Conservation (phyloP, 352 stramenopile species). For the Pythium rhizo-oryzae region DNA sequence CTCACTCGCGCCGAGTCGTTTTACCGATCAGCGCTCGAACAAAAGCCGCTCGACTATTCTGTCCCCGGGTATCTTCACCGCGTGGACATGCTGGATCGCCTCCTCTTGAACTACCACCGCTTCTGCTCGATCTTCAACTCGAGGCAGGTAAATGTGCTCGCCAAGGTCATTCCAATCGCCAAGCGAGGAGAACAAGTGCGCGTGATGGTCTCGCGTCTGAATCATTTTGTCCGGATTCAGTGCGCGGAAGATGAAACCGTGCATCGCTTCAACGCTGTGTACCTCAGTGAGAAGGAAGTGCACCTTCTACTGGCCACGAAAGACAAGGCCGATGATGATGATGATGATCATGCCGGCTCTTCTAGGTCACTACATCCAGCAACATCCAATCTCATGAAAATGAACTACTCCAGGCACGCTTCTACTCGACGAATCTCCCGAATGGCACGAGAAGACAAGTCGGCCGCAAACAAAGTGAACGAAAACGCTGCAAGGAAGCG, state of each 20-base stretch:
- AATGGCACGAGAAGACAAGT: background rate
- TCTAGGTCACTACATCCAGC: background rate
- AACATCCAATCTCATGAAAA: background rate
- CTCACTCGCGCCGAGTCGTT: constrained; percentile 49
- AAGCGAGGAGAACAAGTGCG: constrained; percentile 59
- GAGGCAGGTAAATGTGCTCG: constrained; percentile 49
- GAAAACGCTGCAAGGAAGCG: constrained; percentile 7
- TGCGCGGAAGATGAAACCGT: constrained; percentile 34
- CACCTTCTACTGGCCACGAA: constrained; percentile 27
- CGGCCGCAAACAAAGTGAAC: background rate
- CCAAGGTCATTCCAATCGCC: constrained; percentile 45
- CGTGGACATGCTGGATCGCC: constrained; percentile 52
- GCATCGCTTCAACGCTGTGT: constrained; percentile 55
- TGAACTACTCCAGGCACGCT: background rate
- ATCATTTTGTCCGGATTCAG: constrained; percentile 53
- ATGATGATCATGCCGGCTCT: background rate
- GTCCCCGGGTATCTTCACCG: constrained; percentile 66
- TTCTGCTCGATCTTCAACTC: constrained; percentile 75
- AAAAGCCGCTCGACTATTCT: constrained; percentile 44
- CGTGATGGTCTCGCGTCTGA: constrained; percentile 58
- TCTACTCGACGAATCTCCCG: background rate
- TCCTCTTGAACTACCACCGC: constrained; percentile 73
- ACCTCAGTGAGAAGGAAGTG: constrained; percentile 63
- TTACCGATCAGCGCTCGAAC: constrained; percentile 50
- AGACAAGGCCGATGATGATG: constrained; percentile 12